These are phyloP conservation scores for Spathaspora sp. DNA, from an alignment of 805 yeast genomes.

Conservation along the genomic window DNA sequence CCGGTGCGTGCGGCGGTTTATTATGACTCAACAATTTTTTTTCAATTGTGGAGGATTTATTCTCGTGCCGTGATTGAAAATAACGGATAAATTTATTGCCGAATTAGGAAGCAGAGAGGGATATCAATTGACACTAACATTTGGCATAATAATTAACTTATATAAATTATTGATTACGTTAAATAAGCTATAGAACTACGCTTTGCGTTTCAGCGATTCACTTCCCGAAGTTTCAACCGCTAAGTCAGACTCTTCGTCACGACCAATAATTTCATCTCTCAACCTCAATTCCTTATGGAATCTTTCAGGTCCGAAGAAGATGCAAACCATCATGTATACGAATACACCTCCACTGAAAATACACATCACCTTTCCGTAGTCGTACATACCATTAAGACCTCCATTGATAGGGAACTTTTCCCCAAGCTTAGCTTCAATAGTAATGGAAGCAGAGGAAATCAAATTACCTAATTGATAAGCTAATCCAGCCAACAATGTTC, in stretches of 20 bases:
- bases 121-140: too few relatives aligned
- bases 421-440: conserved; percentile 66
- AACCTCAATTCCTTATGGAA: conserved; percentile 7
- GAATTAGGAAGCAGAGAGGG: background rate
- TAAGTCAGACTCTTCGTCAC: background rate
- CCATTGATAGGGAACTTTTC: conserved; percentile 40
- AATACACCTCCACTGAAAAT: conserved; percentile 64
- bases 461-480: conserved; percentile 69
- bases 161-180: too few relatives aligned
- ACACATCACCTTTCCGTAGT: conserved; percentile 62
- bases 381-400: conserved; percentile 22
- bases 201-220: background rate
- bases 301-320: conserved; percentile 60
- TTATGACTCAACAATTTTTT: background rate
- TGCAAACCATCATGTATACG: conserved; percentile 45
- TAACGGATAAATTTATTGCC: background rate
- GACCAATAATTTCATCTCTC: background rate
- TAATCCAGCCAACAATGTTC: conserved; percentile 60
- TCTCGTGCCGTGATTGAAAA: background rate
- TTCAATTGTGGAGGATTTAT: background rate
- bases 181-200: too few relatives aligned
- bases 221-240: background rate
- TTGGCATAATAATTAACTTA: too few relatives aligned
- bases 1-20: background rate
- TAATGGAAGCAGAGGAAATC: conserved; percentile 62